Evolutionary conservation across 441 rosid genomes (phyloP).

Genomic region (Croton laevigatus): DNA sequence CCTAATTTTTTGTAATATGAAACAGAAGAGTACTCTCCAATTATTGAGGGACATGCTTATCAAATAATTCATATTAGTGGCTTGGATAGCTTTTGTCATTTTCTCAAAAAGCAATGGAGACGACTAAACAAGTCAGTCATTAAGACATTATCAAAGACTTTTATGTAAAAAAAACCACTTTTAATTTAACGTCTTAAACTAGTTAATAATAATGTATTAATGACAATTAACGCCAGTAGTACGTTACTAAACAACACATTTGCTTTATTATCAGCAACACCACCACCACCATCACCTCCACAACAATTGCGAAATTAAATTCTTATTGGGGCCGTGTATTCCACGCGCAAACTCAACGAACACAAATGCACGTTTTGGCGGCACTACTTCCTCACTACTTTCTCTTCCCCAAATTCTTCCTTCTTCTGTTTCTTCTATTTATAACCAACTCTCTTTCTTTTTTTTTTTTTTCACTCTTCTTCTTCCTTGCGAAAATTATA

Average conservation of each 20-base stretch:
- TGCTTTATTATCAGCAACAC: background rate
- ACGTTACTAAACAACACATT: no score
- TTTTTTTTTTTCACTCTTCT: background rate
- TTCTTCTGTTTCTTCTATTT: background rate
- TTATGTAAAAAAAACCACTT: no score
- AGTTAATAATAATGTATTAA: no score
- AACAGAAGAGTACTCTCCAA: background rate
- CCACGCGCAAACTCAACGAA: slow-evolving; percentile 21
- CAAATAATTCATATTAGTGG: no score
- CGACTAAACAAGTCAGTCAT: no score
- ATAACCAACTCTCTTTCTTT: background rate
- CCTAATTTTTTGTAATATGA: no score
- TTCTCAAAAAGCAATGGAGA: background rate
- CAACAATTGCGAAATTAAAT: background rate
- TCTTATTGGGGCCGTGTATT: slow-evolving; percentile 21
- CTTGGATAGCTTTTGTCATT: background rate
- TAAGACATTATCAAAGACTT: no score
- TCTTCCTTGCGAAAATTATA: background rate
- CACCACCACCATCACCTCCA: background rate
- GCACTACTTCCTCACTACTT: slow-evolving; percentile 22
- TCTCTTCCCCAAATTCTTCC: background rate
- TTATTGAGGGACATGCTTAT: background rate
- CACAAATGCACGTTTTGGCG: slow-evolving; percentile 28
- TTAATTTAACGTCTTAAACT: no score
- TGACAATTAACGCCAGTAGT: no score